Conservation (phyloP, 768 basidiomycete species). For the Russula emetica region DNA sequence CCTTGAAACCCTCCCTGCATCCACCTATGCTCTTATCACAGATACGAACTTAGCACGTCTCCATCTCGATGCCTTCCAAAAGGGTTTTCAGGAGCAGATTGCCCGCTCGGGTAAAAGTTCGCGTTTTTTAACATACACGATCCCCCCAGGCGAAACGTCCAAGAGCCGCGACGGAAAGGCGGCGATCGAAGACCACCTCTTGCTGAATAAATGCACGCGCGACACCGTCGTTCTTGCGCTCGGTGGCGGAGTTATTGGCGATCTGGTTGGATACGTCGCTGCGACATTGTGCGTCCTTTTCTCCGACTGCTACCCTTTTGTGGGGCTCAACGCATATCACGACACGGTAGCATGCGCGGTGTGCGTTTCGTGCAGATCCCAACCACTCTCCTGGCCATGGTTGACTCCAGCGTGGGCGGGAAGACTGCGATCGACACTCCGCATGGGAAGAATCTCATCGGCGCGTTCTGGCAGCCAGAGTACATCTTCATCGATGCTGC, state of each 20-base stretch:
- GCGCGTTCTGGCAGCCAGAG: slow-evolving; percentile 97
- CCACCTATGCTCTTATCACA: slow-evolving; percentile 88
- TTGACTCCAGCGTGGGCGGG: slow-evolving; percentile 95
- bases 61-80: slow-evolving; percentile 64
- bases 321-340: background rate
- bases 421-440: slow-evolving; percentile 99
- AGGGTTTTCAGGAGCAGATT: slow-evolving; percentile 55
- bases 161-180: slow-evolving; percentile 93
- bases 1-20: slow-evolving; percentile 63
- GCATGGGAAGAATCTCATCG: slow-evolving; percentile 97
- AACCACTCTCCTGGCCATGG: slow-evolving; percentile 96
- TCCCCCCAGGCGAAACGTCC: slow-evolving; percentile 88
- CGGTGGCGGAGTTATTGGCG: slow-evolving; percentile 96
- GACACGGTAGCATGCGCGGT: slow-evolving; percentile 80
- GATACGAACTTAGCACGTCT: slow-evolving; percentile 85
- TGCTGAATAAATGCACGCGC: slow-evolving; percentile 83
- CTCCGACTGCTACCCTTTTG: background rate
- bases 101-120: slow-evolving; percentile 34
- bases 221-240: slow-evolving; percentile 92
- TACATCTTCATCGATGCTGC: slow-evolving; percentile 97
- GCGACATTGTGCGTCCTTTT: slow-evolving; percentile 79
- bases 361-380: slow-evolving; percentile 95
- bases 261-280: slow-evolving; percentile 93
- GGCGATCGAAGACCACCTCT: slow-evolving; percentile 86
- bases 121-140: slow-evolving; percentile 71